Evolutionary conservation across 805 yeast species (phyloP), one percentile per base, ranked within the genome.

Genomic region (Blastobotrys attinorum): DNA sequence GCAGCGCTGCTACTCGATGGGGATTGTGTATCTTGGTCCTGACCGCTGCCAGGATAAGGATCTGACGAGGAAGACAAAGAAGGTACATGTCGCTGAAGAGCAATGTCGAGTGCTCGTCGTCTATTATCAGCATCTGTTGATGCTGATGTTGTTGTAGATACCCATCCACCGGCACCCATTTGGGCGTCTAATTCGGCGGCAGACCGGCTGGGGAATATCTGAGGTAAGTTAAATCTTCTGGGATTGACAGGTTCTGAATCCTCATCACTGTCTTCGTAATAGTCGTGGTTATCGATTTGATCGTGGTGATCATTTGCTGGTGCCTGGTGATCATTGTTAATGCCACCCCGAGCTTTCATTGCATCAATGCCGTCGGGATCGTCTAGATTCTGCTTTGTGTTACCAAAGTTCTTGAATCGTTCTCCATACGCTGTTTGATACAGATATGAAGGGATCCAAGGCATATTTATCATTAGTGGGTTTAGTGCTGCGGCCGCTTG

Each of bases 161-260:
- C n/a, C 32, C 4, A 37, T 27, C 17, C 16, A 29, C 41, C 22
- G 23, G 31, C 10, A 18, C 40, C n/a, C n/a, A n/a, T n/a, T 25
- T 25, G 29, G 11, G 29, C 29, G 11, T 25, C 29, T 25, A 25
- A 11, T 25, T 25, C 29, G 3, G 54, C 55, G 7, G 55, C 53
- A n/a, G 43, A 20, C 18, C 57, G 52, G 22, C 54, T 46, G 13
- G 55, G 51, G 46, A 42, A 53, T n/a, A 53, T 49, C 41, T 51
- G 54, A 16, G 57, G 57, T 27, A 53, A 45, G 20, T 36, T 15
- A 31, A 31, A 40, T 17, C 35, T 29, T 3, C 38, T 17, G 17
- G 37, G 37, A 17, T 23, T 22, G 21, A 33, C 33, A 3, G 22
- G 16, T 25, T 25, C 29, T 25, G 7, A 7, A 25, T 25, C 29